A percentile compares a stretch with the other conserved stretches of the same genome.
These are phyloP conservation scores for Aaosphaeria arxii DNA, from an alignment of 2,329 filamentous ascomycete genomes.

Conservation along the genomic window DNA sequence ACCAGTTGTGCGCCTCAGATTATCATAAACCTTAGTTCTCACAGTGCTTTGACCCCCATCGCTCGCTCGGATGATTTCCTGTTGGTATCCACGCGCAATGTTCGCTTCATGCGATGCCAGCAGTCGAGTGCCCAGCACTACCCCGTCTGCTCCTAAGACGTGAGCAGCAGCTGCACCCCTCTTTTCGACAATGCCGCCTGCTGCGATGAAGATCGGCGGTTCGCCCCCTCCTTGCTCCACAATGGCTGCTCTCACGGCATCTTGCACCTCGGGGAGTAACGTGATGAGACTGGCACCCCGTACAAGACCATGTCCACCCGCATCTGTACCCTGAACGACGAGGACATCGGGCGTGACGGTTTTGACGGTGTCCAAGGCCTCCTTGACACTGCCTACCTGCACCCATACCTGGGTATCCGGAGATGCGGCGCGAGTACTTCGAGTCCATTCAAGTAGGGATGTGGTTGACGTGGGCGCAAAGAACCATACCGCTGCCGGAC, in stretches of 20 bases:
- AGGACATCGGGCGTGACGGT: slow-evolving; percentile 55
- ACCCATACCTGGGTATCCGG: slow-evolving; percentile 52
- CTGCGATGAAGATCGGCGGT: slow-evolving; percentile 48
- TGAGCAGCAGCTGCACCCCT: slow-evolving; percentile 56
- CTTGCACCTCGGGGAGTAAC: slow-evolving; percentile 57
- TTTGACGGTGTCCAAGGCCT: slow-evolving; percentile 49
- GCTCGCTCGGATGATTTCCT: slow-evolving; percentile 43
- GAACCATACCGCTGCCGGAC: slow-evolving; percentile 63
- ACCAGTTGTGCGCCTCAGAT: slow-evolving; percentile 52
- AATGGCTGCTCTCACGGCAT: slow-evolving; percentile 39
- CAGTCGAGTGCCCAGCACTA: slow-evolving; percentile 63
- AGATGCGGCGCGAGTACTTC: slow-evolving; percentile 27
- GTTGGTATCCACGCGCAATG: slow-evolving; percentile 46
- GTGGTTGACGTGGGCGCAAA: slow-evolving; percentile 49
- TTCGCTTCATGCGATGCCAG: slow-evolving; percentile 52
- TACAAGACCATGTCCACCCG: slow-evolving; percentile 61
- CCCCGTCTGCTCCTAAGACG: slow-evolving; percentile 51
- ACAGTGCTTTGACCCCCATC: slow-evolving; percentile 54
- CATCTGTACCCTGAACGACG: slow-evolving; percentile 62
- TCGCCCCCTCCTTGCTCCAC: slow-evolving; percentile 1
- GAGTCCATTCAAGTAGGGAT: slow-evolving; percentile 32
- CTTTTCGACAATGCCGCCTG: slow-evolving; percentile 59
- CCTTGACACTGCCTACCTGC: slow-evolving; percentile 59
- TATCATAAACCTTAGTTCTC: slow-evolving; percentile 52
- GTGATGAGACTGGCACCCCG: slow-evolving; percentile 54